Evolutionary conservation across 1,139 yeast species (phyloP), one percentile per base, ranked within the genome.

Genomic region (Hanseniaspora uvarum): DNA sequence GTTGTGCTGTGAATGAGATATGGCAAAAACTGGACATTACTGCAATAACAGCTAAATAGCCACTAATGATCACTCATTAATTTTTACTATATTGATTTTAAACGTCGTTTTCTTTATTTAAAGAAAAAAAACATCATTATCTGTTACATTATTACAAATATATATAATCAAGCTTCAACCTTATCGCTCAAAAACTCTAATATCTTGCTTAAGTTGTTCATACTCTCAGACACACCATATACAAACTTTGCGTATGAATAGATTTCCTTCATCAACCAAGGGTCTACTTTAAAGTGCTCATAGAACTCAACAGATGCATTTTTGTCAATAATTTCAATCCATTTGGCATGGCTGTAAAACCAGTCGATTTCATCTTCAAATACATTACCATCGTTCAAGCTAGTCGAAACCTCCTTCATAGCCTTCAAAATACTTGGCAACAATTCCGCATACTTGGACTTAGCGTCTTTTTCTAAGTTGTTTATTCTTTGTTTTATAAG

Each of bases 401-500:
- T 2, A 18, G 31, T 11, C 5, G 37, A 26, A 3, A 36, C 47
- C n/a, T 41, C 16, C 19, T 53, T 23, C 28, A 48, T 21, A 2
- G 36, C 46, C 8, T 48, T 26, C n/a, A 43, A 14, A n/a, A 44
- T 23, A 16, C 19, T 12, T 11, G 19, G 5, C 30, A 37, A 16
- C 12, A 53, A 44, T 23, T 47, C 40, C 5, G 37, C 14, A 7
- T 43, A 39, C n/a, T n/a, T 34, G 21, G 16, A 8, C 7, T 44
- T 30, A 11, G 21, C 28, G 5, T 44, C 28, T 18, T 41, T 40
- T 12, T 40, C 43, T 16, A 49, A 41, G 24, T 38, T 33, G 23
- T 16, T 37, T 48, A 37, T 44, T 44, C 48, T 50, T 21, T 19
- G 73, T 62, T 80, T 82, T 53, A 80, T 68, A 10, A 88, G 65